Base-by-base conservation (phyloP, 169 alveolate species). In the Condylostoma magnum region DNA sequence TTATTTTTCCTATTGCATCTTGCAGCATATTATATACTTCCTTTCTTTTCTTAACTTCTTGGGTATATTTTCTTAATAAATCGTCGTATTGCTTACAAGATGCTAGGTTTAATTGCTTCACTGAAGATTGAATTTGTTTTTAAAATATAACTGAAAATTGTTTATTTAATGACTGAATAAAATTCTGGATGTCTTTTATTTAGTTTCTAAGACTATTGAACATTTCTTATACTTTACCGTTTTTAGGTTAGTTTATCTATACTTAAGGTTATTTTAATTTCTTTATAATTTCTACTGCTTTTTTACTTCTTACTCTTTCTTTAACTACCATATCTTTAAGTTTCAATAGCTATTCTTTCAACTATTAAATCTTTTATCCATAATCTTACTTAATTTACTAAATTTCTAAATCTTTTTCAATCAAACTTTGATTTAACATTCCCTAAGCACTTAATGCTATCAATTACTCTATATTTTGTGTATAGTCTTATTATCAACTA, bases 1-100 rank as follows among this genome's bases (percentile, higher is more conserved):
- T 53, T 47, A 87, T 80, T 30, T 83, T 76, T 2, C 94, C 94
- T 56, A 67, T 83, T 30, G 82, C 66, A 28, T 87, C 91, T 55
- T 83, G 86, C 36, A 84, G 8, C 6, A 69, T 73, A 56, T 80
- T 78, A 63, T 79, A 83, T 20, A 86, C 55, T 31, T 38, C 41
- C 63, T 77, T 77, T 51, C 93, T 82, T 36, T 60, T 76, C 12
- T 48, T 48, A 34, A 57, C 63, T 46, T 80, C 87, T 56, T 80
- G 73, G 25, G 73, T 73, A 44, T 63, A 80, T 31, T 72, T 80
- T 10, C 10, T 43, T 25, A 50, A 65, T 30, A 77, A 18, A 18
- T 6, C 52, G 6, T 69, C 10, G 18, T 33, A 27, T n/a, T 31
- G 22, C 18, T 27, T 30, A n/a, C n/a, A n/a, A n/a, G n/a, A n/a